Evolutionary conservation across 2,329 filamentous ascomycete genomes (phyloP), one percentile per base, ranked within the genome.

Genomic region (Alternaria sp.): DNA sequence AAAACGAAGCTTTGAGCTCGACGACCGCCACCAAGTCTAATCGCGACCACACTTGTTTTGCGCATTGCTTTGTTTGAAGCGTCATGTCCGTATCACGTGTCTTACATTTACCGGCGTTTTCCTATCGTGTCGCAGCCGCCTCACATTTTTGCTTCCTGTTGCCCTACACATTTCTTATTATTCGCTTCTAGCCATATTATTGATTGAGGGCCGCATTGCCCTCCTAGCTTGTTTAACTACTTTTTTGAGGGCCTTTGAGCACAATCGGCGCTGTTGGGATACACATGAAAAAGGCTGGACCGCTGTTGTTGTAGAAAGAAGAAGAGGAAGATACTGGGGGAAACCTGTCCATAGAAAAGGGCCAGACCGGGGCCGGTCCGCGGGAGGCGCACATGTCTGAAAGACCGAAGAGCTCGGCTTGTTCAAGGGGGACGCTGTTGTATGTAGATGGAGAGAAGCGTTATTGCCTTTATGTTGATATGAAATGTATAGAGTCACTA

Each of bases 11-110:
- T 68, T 76, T 41, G 72, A 75, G 58, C 67, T 77, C 9, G 66
- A 73, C 40, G 73, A 77, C 50, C 69, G 75, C 11, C 75, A 76
- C 60, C 53, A 77, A 59, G 75, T 77, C n/a, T 77, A 62, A 65
- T 29, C 9, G 24, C 14, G 14, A 7, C 40, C 7, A 36, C 39
- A 24, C 14, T 49, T 23, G 23, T 55, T 59, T 14, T n/a, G 11
- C 33, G 48, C 44, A 60, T 61, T 56, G 51, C 69, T 68, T 71
- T 69, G 54, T 70, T 44, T 34, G 56, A 68, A 68, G 62, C 54
- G 48, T 61, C 56, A 49, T 64, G 33, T 67, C 54, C 63, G 60
- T 62, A 60, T 49, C 54, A 64, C 39, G 21, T 52, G 52, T 54
- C 46, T 36, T 62, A 66, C 70, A 72, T 72, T 61, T 68, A 10